Evolutionary conservation across 768 basidiomycete species (phyloP), one percentile per base, ranked within the genome.

Genomic region (Kwoniella mangroviensis): DNA sequence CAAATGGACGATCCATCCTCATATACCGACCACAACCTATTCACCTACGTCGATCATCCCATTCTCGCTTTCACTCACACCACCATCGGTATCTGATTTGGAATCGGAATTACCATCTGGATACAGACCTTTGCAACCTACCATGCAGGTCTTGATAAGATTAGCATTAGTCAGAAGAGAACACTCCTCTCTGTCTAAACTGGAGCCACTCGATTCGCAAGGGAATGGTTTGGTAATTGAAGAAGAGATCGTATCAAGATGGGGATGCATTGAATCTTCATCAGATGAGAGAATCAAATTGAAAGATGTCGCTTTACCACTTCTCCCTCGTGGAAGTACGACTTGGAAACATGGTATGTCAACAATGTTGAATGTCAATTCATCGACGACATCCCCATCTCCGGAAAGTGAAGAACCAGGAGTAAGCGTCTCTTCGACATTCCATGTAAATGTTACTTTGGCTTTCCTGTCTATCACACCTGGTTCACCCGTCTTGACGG

Each of bases 21-120:
- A 58, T 34, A 58, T 81, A 17, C 80, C 76, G 12, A 79, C 78
- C 9, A 79, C 80, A 10, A 72, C 80, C 1, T 81, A 69, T 60
- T 79, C 78, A 12, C 80, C 80, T 22, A 78, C 78, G 10, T 76
- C 76, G 9, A 59, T 54, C 15, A 77, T 81, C 10, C 80, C 80
- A 21, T 58, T 81, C 63, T 65, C 65, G 10, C 21, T 81, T 9
- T 58, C 26, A 7, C 62, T 81, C 3, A 70, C 73, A 10, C 80
- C 80, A 6, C 76, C 76, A 1, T 59, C 63, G 2, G 2, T 65
- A 6, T 22, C 49, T 40, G 58, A 59, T 19, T 21, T 41, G 26
- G n/a, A 61, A 11, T 19, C 57, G 13, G 67, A 70, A 15, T 53
- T 67, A 11, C 49, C 24, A 42, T 28, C 17, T 22, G 59, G 58